A percentile compares a stretch with the other conserved stretches of the same genome.
Conservation (phyloP, 306 rosid genomes). For the Malus fusca region DNA sequence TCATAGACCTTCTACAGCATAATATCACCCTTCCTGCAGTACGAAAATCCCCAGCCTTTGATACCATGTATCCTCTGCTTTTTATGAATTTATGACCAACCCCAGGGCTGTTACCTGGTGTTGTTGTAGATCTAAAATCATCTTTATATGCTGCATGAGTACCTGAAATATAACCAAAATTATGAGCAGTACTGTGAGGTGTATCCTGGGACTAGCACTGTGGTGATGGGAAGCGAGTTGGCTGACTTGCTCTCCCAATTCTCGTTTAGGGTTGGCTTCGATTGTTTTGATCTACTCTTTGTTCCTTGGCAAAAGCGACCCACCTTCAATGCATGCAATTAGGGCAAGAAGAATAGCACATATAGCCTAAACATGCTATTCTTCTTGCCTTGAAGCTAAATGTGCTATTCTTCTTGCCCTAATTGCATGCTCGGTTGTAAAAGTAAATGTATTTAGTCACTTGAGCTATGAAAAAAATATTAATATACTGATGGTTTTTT, state of each 20-base stretch:
- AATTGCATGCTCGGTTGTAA: no score
- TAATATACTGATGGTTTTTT: background rate
- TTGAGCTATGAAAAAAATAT: background rate
- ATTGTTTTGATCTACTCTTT: background rate
- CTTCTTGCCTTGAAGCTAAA: no score
- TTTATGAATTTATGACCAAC: constrained; percentile 1
- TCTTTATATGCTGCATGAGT: background rate
- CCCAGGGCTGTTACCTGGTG: constrained; percentile 36
- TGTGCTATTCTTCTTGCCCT: no score
- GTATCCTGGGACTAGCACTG: background rate
- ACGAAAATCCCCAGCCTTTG: background rate
- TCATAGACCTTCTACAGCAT: background rate
- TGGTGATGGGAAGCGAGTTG: background rate
- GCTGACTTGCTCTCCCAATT: constrained; percentile 1
- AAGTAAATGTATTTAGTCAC: background rate
- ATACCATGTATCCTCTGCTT: background rate
- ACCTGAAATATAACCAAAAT: background rate
- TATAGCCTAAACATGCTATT: background rate
- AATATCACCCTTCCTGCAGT: background rate
- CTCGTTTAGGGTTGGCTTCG: background rate
- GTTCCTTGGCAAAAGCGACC: constrained; percentile 5
- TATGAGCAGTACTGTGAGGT: background rate
- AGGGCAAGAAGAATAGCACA: constrained; percentile 14
- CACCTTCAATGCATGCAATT: constrained; percentile 14
- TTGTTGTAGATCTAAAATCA: constrained; percentile 39